Evolutionary conservation across 331 rosid species (phyloP).

Genomic region (Quercus phellos): DNA sequence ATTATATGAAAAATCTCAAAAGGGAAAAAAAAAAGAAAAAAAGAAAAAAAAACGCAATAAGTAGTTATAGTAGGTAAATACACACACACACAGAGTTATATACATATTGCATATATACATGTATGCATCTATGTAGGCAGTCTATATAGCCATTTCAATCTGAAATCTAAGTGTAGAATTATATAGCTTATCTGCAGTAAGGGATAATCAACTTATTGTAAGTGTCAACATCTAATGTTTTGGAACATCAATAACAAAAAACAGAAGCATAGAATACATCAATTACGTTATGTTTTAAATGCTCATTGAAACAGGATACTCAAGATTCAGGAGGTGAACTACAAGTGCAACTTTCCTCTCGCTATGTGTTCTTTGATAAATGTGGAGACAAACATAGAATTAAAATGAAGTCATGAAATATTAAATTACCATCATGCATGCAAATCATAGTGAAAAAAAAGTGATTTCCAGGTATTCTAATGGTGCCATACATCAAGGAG

Average conservation of each 20-base stretch:
- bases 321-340: not conserved
- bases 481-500: not conserved
- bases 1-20: not conserved
- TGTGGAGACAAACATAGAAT: not conserved
- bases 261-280: not conserved
- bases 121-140: too few relatives aligned
- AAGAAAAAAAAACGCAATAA: not conserved
- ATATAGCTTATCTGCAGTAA: not conserved
- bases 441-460: not conserved
- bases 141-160: not conserved
- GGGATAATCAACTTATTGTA: not conserved
- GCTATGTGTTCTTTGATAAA: not conserved
- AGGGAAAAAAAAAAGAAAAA: not conserved
- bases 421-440: not conserved
- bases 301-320: not conserved
- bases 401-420: not conserved
- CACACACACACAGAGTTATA: too few relatives aligned
- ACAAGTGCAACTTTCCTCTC: not conserved
- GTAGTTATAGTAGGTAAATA: not conserved
- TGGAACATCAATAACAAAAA: not conserved
- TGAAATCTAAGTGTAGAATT: not conserved
- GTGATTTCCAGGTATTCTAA: not conserved
- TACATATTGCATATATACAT: too few relatives aligned
- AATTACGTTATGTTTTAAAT: not conserved
- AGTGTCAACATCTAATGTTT: not conserved